Base-by-base conservation (phyloP, 2,329 filamentous ascomycete species). In the Pyrenochaeta sp. region DNA sequence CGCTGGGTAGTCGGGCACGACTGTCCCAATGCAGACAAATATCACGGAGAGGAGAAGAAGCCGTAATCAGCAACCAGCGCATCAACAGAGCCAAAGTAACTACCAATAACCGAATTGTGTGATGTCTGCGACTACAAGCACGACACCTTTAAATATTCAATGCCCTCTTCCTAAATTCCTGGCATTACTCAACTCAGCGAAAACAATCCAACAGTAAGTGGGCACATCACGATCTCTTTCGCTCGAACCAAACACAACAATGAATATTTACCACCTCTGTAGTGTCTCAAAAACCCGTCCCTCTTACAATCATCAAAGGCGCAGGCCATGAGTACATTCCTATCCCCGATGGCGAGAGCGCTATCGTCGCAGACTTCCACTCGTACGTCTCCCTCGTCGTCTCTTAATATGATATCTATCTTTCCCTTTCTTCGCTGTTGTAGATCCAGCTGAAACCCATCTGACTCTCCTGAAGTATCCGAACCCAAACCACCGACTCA, bases 301-400 rank as follows among this genome's bases (percentile, higher is more conserved):
- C 65, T 46, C 65, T 68, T 37, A 68, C 65, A 3, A 54, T 68
- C 42, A 61, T 68, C 50, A 68, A 68, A 40, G 65, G 63, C 56
- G 65, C 65, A 20, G 65, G 65, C 47, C 48, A 64, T 30, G 65
- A 66, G 31, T 55, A 48, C 55, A 68, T 68, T 30, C 63, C 63
- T 1, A 60, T 68, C 18, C 65, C 65, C 1, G 41, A 57, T 2
- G 65, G 65, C 43, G 65, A 68, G 20, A 61, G 51, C 50, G 65
- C 65, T 6, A 66, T 62, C 20, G 61, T 67, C 32, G 65, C 65
- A 45, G 65, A 68, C 48, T 68, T 68, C 52, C 65, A 66, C 52
- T 66, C 63, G 59, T 62, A 60, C 11, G 51, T 48, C 36, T 3
- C 20, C 27, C 11, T 10, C 23, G n/a, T n/a, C n/a, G n/a, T n/a